Percentiles rank a stretch among this genome's conserved stretches.
Conservation (phyloP, 2,329 filamentous ascomycete genomes). For the Phialophora expanda region DNA sequence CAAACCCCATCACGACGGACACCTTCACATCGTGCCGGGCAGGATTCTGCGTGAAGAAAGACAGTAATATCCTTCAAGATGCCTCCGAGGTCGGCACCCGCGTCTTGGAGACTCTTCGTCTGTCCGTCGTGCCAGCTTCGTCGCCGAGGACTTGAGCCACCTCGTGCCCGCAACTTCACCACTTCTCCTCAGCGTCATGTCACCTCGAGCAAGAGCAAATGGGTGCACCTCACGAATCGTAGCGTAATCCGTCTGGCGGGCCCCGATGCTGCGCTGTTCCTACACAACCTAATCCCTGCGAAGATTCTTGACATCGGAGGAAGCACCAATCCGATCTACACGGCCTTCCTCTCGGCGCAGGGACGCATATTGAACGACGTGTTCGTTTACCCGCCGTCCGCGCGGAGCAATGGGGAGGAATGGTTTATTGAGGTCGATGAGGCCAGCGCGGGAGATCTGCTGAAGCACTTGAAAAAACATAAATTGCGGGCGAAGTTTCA, state of each 20-base stretch:
- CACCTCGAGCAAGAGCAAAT: constrained; percentile 21
- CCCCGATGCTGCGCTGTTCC: constrained; percentile 77
- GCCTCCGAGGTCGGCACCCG: constrained; percentile 14
- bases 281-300: constrained; percentile 85
- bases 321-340: constrained; percentile 63
- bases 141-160: not conserved
- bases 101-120: constrained; percentile 16
- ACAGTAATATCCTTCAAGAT: constrained; percentile 7
- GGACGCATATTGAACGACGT: constrained; percentile 87
- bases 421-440: constrained; percentile 86
- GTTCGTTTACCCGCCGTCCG: constrained; percentile 74
- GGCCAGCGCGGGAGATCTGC: constrained; percentile 64
- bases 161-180: constrained; percentile 23
- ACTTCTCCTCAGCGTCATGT: constrained; percentile 19
- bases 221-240: constrained; percentile 67
- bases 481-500: constrained; percentile 82
- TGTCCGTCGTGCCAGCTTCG: constrained; percentile 22
- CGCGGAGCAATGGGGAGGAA: constrained; percentile 50
- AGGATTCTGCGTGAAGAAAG: not conserved
- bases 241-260: constrained; percentile 80
- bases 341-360: constrained; percentile 82
- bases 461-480: constrained; percentile 79
- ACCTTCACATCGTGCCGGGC: not conserved
- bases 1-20: not conserved
- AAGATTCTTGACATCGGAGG: constrained; percentile 55